Conservation (phyloP, 1,139 yeast species). For the Pneumocystis carinii region DNA sequence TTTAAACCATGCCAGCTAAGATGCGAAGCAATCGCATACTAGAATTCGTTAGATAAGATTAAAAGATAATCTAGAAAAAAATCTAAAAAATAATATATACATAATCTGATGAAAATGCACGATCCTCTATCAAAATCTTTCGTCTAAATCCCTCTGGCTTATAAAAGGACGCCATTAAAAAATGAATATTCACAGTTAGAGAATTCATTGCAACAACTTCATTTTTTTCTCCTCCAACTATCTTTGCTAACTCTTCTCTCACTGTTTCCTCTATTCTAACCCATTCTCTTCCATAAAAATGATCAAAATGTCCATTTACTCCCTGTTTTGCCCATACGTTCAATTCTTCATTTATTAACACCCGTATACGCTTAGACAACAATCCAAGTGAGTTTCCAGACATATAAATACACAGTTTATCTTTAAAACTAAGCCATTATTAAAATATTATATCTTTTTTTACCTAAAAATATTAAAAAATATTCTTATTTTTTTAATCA, state of each 20-base stretch:
- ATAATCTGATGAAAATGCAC: constrained; percentile 83
- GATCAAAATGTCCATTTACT: constrained; percentile 68
- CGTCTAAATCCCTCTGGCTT: constrained; percentile 40
- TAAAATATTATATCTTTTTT: constrained; percentile 3
- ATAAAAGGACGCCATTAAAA: constrained; percentile 60
- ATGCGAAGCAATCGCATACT: constrained; percentile 65
- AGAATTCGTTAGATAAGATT: too few species aligned
- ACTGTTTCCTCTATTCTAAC: constrained; percentile 70
- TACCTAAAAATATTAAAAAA: neutral
- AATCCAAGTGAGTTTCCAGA: constrained; percentile 89
- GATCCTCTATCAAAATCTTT: constrained; percentile 69
- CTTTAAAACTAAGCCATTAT: neutral
- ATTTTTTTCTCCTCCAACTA: constrained; percentile 56
- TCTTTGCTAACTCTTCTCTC: constrained; percentile 47
- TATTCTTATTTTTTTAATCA: constrained; percentile 1
- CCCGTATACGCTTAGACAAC: constrained; percentile 54
- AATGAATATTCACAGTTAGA: constrained; percentile 65
- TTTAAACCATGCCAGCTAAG: constrained; percentile 47
- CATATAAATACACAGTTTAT: constrained; percentile 35
- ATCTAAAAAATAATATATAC: constrained; percentile 5
- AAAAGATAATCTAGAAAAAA: neutral
- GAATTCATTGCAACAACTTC: constrained; percentile 87
- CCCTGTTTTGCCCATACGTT: constrained; percentile 70
- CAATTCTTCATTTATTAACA: constrained; percentile 49
- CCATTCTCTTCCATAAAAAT: constrained; percentile 44